These are phyloP conservation scores for Dovyalis caffra DNA, from an alignment of 345 rosid genomes.

Conservation along the genomic window DNA sequence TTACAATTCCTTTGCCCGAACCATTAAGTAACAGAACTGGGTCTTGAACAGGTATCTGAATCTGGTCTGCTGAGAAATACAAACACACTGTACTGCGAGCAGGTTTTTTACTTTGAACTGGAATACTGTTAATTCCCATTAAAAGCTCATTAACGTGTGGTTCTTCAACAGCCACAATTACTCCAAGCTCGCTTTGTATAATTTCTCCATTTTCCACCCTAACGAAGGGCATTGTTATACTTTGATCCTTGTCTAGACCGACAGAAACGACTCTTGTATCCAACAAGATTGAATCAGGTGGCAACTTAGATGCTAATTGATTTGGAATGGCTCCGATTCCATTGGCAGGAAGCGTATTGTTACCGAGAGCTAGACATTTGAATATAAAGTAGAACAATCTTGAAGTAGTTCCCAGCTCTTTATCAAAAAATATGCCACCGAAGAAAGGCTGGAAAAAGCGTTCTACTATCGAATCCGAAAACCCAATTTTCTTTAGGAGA, in stretches of 20 bases:
- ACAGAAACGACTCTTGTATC: conserved; percentile 58
- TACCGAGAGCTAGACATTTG: conserved; percentile 90
- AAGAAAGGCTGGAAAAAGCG: conserved; percentile 82
- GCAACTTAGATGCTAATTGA: conserved; percentile 60
- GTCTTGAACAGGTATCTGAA: conserved; percentile 55
- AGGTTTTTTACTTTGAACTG: conserved; percentile 33
- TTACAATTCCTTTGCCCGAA: conserved; percentile 68
- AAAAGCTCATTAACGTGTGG: conserved; percentile 61
- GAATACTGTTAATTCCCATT: conserved; percentile 30
- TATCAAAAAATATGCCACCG: conserved; percentile 88
- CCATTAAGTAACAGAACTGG: conserved; percentile 83
- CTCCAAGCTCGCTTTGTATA: conserved; percentile 56
- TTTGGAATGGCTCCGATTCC: conserved; percentile 79
- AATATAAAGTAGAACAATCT: conserved; percentile 79
- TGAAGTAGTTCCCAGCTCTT: conserved; percentile 73
- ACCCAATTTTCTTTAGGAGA: conserved; percentile 53
- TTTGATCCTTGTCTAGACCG: conserved; percentile 31
- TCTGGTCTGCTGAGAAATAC: conserved; percentile 60
- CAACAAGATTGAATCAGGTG: conserved; percentile 47
- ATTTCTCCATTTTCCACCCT: conserved; percentile 51
- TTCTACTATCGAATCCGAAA: conserved; percentile 56
- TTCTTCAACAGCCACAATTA: conserved; percentile 81
- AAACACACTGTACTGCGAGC: conserved; percentile 70
- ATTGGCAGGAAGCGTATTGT: conserved; percentile 72
- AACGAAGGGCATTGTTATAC: conserved; percentile 29